Conservation (phyloP, 352 stramenopile genomes). For the Phytophthora parvispora region DNA sequence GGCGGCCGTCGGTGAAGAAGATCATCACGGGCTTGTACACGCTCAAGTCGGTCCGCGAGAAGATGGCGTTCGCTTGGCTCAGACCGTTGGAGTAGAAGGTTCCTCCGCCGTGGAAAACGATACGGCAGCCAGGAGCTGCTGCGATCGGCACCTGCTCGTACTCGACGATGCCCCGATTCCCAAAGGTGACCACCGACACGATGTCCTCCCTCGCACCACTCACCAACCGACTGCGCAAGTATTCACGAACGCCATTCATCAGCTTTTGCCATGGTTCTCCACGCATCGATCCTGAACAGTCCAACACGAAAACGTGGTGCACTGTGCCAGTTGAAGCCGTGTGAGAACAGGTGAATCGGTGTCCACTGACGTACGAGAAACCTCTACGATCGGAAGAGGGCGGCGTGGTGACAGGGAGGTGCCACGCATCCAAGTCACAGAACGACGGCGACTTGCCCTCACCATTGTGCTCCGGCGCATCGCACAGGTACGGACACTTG, state of each 20-base stretch:
- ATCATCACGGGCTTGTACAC: conserved; percentile 47
- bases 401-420: conserved; percentile 2
- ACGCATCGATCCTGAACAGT: conserved; percentile 60
- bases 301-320: conserved; percentile 62
- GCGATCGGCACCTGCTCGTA: conserved; percentile 32
- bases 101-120: conserved; percentile 38
- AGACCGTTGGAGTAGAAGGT: conserved; percentile 50
- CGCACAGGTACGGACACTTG: conserved; percentile 48
- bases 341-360: conserved; percentile 51
- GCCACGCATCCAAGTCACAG: conserved; percentile 46
- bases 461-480: conserved; percentile 40
- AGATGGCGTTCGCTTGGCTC: conserved; percentile 35
- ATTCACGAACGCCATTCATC: conserved; percentile 27
- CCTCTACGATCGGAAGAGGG: background rate
- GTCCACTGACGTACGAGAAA: conserved; percentile 36
- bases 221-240: conserved; percentile 40
- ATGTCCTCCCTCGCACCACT: conserved; percentile 36
- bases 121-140: background rate
- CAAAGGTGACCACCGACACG: conserved; percentile 57
- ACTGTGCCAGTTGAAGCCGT: conserved; percentile 10
- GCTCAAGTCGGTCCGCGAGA: conserved; percentile 44
- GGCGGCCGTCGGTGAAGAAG: conserved; percentile 61
- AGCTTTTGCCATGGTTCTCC: conserved; percentile 40
- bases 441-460: conserved; percentile 27
- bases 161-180: conserved; percentile 29